Evolutionary conservation across 1,139 yeast genomes (phyloP), one percentile per base, ranked within the genome.

Genomic region (Debaryomycetaceae sp.): DNA sequence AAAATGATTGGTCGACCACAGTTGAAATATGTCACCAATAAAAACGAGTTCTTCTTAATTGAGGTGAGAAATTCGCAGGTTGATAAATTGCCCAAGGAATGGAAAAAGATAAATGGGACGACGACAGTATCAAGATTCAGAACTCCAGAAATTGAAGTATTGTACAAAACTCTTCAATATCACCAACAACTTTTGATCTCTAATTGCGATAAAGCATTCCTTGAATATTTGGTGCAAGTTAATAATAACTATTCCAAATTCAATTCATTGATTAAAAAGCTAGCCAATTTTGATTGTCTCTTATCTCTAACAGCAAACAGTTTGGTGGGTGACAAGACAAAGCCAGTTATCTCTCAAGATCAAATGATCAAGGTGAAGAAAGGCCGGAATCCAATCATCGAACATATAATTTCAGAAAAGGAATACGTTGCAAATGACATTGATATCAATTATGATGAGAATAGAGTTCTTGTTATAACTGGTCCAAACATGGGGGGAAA

Each of bases 401-500:
- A 87, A 57, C 75, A 75, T 36, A 56, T 75, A 36, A 55, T 75
- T 1, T 67, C 66, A 36, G 44, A 54, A 3, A 56, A 62, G 5
- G 63, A 60, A 34, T 87, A 83, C 59, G 88, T 91, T 6, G 76
- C 96, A 2, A 93, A 91, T 57, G 81, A 84, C 51, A 76, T 86
- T 6, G 46, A 61, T 3, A 76, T 88, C 68, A 54, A 69, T 4
- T 60, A 65, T 11, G 62, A 68, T 40, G 60, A 67, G 1, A 69
- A 76, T 20, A 65, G 87, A 35, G 77, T 83, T 0, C 65, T 86
- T 50, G 74, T 88, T 7, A 76, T 87, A 24, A 83, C 90, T 0
- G 63, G 77, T 17, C 99, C 99, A 36, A 93, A 93, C 60, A 93
- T 93, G 99, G 99, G 98, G 48, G 98, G 98, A 59, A 93, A 93